Evolutionary conservation across 2,329 filamentous ascomycete genomes (phyloP), one percentile per base, ranked within the genome.

Genomic region (Apiospora pterosperma): DNA sequence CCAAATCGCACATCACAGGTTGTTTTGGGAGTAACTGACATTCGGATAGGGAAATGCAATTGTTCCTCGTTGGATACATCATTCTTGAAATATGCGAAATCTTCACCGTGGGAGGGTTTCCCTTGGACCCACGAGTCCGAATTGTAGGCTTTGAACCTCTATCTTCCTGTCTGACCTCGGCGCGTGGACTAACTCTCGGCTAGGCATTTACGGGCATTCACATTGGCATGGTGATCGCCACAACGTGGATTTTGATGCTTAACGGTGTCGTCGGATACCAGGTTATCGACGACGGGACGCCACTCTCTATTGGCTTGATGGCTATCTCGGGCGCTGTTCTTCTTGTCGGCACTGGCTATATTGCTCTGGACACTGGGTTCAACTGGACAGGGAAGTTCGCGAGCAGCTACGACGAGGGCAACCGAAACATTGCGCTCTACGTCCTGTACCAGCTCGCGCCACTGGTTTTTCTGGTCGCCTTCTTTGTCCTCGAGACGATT

Each of bases 221-320:
- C 76, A 87, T 99, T 65, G 96, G 92, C 66, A 88, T 94, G 69
- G 97, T 99, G 65, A 87, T 91, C 64, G 92, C 95, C 19, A 94
- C 93, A 0, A 86, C 89, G 59, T 99, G 95, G 95, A 88, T 97
- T 38, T 85, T 99, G 5, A 87, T 98, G 80, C 84, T 98, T 70
- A 98, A 98, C 74, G 93, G 92, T 4, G 81, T 96, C 5, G 93
- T 99, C 58, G 96, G 96, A 58, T 99, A 92, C 77, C 96, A 99
- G 76, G 80, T 98, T 25, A 83, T 98, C 55, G 96, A 99, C 70
- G 96, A 99, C 72, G 96, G 96, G 59, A 99, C 96, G 0, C 84
- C 91, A 0, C 78, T 96, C 28, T 98, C 95, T 0, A 74, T 98
- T 16, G 90, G 87, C 6, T 84, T 98, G 4, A 88, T 97, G 62